Conservation (phyloP, 2,329 filamentous ascomycete genomes). For the Mycogone perniciosa region DNA sequence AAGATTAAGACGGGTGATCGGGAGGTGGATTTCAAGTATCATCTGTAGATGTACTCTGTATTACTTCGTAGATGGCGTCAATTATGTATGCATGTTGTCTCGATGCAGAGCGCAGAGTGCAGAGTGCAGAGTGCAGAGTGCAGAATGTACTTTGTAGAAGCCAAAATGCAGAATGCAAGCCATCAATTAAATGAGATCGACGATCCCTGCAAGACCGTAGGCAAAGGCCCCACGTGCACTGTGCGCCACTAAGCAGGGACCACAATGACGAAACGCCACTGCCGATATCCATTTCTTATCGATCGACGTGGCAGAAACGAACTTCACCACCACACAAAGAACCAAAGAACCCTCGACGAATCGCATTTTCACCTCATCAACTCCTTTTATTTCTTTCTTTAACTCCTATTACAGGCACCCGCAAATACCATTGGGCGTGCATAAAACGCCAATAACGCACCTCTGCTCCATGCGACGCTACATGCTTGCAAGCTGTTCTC, state of each 20-base stretch:
- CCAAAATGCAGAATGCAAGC: not conserved
- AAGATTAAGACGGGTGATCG: conserved; percentile 40
- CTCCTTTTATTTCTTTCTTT: not conserved
- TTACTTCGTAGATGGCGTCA: too few relatives aligned
- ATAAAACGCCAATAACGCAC: too few relatives aligned
- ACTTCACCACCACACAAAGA: not conserved
- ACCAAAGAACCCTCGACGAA: not conserved
- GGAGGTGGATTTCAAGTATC: conserved; percentile 43
- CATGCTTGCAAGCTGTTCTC: not conserved
- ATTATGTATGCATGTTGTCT: too few relatives aligned
- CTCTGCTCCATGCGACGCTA: not conserved
- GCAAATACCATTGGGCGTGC: too few relatives aligned
- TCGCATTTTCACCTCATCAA: not conserved
- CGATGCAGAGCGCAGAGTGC: too few relatives aligned
- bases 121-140: too few relatives aligned
- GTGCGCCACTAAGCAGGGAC: not conserved
- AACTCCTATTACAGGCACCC: not conserved
- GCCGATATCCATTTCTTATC: not conserved
- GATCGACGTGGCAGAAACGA: conserved; percentile 8
- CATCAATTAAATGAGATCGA: not conserved
- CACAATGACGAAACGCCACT: conserved; percentile 8
- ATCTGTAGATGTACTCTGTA: conserved; percentile 20
- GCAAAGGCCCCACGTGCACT: not conserved
- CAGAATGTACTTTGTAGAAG: too few relatives aligned
- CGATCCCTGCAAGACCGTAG: not conserved